Percentiles rank a stretch among this genome's conserved stretches.
Evolutionary conservation across 371 early-diverging fungal genomes (phyloP).

Genomic region (Saksenaea vasiformis): DNA sequence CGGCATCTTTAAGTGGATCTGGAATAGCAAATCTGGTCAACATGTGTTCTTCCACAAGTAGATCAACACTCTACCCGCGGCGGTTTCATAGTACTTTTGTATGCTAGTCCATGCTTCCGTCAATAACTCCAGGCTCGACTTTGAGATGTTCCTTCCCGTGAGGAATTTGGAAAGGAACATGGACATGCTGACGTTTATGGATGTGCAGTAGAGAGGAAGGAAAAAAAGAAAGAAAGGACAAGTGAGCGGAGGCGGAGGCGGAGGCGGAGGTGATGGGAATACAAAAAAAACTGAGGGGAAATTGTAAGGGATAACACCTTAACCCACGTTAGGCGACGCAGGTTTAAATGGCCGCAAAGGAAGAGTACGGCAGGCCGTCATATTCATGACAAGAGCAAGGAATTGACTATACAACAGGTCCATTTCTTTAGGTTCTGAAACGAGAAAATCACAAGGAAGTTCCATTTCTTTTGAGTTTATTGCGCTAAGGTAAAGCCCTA

Average conservation of each 20-base stretch:
- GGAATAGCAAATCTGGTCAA: slow-evolving; percentile 2
- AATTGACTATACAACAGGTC: too few species aligned
- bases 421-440: too few species aligned
- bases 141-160: slow-evolving; percentile 47
- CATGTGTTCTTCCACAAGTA: not conserved
- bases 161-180: slow-evolving; percentile 54
- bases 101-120: slow-evolving; percentile 51
- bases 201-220: slow-evolving; percentile 1
- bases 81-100: slow-evolving; percentile 54
- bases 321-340: too few species aligned
- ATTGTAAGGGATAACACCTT: too few species aligned
- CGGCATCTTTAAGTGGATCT: slow-evolving; percentile 56
- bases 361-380: too few species aligned
- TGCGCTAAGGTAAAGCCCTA: too few species aligned
- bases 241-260: not conserved
- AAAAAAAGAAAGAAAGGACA: slow-evolving; percentile 11
- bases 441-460: too few species aligned
- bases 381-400: too few species aligned
- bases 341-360: too few species aligned
- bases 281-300: too few species aligned
- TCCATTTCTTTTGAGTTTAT: too few species aligned
- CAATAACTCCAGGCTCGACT: slow-evolving; percentile 45
- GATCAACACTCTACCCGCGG: slow-evolving; percentile 34
- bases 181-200: slow-evolving; percentile 22
- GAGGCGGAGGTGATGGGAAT: too few species aligned